A percentile compares a stretch with the other conserved stretches of the same genome.
These are phyloP conservation scores for Chytriomyces hyalinus DNA, from an alignment of 192 early-diverging fungal genomes.

Conservation along the genomic window DNA sequence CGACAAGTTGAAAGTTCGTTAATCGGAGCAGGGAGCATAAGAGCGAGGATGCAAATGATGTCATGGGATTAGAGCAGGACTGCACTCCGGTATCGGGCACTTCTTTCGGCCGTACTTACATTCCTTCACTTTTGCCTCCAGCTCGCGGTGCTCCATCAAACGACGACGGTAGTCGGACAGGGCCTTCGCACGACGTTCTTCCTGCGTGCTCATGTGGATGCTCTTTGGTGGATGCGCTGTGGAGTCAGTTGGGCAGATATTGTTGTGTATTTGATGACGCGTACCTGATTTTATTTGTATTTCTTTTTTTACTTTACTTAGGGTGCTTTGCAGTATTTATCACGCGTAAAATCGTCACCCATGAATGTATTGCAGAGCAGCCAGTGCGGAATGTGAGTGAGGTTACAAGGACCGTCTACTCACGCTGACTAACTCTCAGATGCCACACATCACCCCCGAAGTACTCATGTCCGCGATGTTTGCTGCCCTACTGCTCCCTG, in stretches of 20 bases:
- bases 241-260: background rate
- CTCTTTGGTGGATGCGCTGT: background rate
- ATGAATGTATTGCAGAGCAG: background rate
- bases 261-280: no score
- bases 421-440: background rate
- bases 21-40: background rate
- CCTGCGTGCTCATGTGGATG: constrained; percentile 20
- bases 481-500: constrained; percentile 29
- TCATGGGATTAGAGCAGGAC: background rate
- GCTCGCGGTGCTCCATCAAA: constrained; percentile 91
- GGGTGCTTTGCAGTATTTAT: background rate
- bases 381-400: background rate
- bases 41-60: background rate
- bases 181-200: constrained; percentile 79
- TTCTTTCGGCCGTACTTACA: constrained; percentile 42
- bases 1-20: constrained; percentile 19
- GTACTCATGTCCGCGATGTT: constrained; percentile 31
- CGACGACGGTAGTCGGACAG: constrained; percentile 84
- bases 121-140: constrained; percentile 96
- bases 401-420: background rate
- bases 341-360: background rate
- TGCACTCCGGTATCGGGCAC: background rate
- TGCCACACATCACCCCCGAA: constrained; percentile 8
- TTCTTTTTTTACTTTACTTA: constrained; percentile 1
- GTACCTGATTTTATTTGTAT: no score